phyloP scores from a whole-genome alignment of 129 eudicot genomes.

The Chrysanthemum makinoi region DNA sequence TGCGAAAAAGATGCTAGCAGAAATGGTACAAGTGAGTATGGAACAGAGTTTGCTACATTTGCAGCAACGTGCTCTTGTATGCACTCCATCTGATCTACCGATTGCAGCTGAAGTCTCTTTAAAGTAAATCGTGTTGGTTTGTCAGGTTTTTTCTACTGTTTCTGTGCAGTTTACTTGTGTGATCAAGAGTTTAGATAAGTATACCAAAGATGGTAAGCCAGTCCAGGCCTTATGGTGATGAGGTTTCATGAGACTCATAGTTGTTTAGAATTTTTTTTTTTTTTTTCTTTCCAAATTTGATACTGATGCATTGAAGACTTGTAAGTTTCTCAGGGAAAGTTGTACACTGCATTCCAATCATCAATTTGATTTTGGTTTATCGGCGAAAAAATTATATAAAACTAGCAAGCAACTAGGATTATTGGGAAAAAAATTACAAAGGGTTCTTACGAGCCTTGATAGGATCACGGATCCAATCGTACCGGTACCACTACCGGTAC shows the following conservation, averaged over 20 bases:
- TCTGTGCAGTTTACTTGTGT: not conserved
- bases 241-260: slow-evolving; percentile 38
- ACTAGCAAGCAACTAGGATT: no score
- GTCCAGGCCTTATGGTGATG: slow-evolving; percentile 36
- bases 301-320: slow-evolving; percentile 15
- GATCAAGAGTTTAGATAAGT: slow-evolving; percentile 8
- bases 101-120: slow-evolving; percentile 51
- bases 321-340: slow-evolving; percentile 3
- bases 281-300: not conserved
- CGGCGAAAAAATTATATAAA: no score
- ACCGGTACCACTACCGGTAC: no score
- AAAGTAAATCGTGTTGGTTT: slow-evolving; percentile 28
- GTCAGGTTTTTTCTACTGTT: not conserved
- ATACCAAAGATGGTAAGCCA: slow-evolving; percentile 25
- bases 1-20: slow-evolving; percentile 91
- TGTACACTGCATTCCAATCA: slow-evolving; percentile 15
- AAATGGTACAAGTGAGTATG: slow-evolving; percentile 99
- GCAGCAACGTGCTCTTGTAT: slow-evolving; percentile 89
- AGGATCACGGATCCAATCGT: no score
- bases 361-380: not conserved
- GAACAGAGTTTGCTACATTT: slow-evolving; percentile 86
- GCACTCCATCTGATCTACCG: slow-evolving; percentile 64
- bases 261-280: slow-evolving; percentile 7
- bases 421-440: no score
- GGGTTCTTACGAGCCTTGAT: no score